Percentiles rank a stretch among this genome's conserved stretches.
Conservation (phyloP, 1,284 basidiomycete species). For the Phaffia rhodozyma region DNA sequence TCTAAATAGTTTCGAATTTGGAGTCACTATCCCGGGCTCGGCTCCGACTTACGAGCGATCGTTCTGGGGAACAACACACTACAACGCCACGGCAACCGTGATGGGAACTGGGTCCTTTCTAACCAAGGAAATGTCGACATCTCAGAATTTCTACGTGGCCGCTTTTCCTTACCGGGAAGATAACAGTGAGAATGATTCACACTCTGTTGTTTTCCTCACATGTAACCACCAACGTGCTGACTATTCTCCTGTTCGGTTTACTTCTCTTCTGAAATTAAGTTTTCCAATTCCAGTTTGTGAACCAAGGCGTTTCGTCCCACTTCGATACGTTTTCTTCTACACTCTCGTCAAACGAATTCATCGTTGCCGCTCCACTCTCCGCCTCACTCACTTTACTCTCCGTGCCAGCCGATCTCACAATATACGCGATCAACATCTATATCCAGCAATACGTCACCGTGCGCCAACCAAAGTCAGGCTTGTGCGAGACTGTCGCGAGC, state of each 20-base stretch:
- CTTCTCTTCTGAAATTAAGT: no score
- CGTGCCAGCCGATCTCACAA: background rate
- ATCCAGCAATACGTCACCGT: background rate
- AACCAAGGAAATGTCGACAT: background rate
- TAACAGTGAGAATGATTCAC: background rate
- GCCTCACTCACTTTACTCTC: background rate
- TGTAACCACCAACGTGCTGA: background rate
- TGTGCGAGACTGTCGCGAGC: background rate
- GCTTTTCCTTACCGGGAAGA: background rate
- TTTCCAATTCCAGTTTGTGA: background rate
- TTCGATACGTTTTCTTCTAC: background rate
- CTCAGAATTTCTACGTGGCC: no score
- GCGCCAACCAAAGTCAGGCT: background rate
- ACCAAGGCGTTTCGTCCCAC: background rate
- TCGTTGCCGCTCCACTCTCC: background rate
- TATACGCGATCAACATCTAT: background rate
- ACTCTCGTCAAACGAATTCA: background rate
- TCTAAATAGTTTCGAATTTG: background rate
- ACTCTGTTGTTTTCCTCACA: background rate
- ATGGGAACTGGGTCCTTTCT: background rate
- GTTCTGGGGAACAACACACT: background rate
- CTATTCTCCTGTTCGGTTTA: no score
- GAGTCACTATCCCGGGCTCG: background rate
- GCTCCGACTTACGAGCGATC: background rate
- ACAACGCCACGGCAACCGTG: background rate